Evolutionary conservation across 2,329 filamentous ascomycete species (phyloP).

Genomic region (Aspergillus pseudotamarii): DNA sequence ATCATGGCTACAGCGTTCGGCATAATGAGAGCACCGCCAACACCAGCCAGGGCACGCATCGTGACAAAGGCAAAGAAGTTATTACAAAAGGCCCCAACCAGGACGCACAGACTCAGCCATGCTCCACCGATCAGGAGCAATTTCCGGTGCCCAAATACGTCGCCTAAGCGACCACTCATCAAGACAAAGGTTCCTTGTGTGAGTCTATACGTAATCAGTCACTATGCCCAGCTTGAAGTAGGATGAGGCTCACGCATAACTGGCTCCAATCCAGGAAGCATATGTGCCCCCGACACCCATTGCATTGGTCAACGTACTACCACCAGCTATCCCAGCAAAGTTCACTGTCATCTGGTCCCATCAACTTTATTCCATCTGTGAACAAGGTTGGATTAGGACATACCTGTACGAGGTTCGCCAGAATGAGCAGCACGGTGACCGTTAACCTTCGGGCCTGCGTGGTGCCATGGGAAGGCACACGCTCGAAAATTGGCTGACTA

Average conservation of each 20-base stretch:
- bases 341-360: conserved; percentile 29
- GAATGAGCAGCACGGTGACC: conserved; percentile 25
- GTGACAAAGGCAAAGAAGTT: conserved; percentile 48
- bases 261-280: conserved; percentile 31
- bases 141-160: conserved; percentile 60
- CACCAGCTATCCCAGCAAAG: conserved; percentile 30
- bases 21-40: conserved; percentile 56
- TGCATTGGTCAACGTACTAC: conserved; percentile 23
- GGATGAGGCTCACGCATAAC: conserved; percentile 24
- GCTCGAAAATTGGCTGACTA: conserved; percentile 25
- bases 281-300: conserved; percentile 23
- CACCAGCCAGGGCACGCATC: conserved; percentile 51
- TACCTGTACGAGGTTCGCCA: conserved; percentile 33
- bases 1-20: conserved; percentile 58
- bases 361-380: not conserved
- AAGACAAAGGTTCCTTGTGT: conserved; percentile 63
- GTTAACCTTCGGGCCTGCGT: conserved; percentile 21
- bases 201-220: conserved; percentile 34
- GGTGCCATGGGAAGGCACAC: conserved; percentile 15
- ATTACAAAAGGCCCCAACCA: conserved; percentile 53
- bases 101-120: conserved; percentile 59
- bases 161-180: conserved; percentile 59
- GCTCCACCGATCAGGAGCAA: conserved; percentile 57
- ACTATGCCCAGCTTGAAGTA: not conserved
- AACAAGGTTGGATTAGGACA: not conserved